These are phyloP conservation scores for Sonneratia alba DNA, from an alignment of 345 rosid species.

Conservation along the genomic window DNA sequence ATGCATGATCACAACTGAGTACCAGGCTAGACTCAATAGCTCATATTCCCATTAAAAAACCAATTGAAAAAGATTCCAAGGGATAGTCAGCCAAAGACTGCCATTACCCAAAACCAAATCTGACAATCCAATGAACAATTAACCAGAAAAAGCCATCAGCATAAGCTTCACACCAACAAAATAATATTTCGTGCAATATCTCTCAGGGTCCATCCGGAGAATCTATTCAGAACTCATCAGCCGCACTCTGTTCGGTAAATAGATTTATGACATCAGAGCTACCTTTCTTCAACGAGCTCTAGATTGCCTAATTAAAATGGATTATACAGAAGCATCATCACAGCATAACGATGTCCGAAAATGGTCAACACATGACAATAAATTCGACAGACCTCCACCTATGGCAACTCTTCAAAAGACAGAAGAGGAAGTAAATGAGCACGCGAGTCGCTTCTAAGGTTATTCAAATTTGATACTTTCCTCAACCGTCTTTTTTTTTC, in stretches of 20 bases:
- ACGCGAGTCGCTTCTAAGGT: not conserved
- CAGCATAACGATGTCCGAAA: not conserved
- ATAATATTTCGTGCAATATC: not conserved
- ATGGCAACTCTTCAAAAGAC: not conserved
- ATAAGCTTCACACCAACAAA: not conserved
- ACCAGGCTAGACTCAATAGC: not conserved
- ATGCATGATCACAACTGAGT: not conserved
- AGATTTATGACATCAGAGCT: not conserved
- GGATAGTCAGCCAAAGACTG: not conserved
- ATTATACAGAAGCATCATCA: not conserved
- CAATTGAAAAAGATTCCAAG: not conserved
- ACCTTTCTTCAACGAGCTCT: not conserved
- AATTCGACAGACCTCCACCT: not conserved
- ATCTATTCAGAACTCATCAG: not conserved
- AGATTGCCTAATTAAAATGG: not conserved
- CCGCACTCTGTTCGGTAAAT: no score
- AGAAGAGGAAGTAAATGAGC: not conserved
- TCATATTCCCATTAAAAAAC: not conserved
- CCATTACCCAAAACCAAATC: not conserved
- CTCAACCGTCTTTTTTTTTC: not conserved
- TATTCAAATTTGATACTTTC: not conserved
- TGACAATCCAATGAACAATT: not conserved
- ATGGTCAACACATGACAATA: not conserved
- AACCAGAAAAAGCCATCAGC: not conserved
- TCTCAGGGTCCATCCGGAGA: not conserved